Evolutionary conservation across 441 rosid genomes (phyloP), one percentile per base, ranked within the genome.

Genomic region (Pelargonium cotyledonis): DNA sequence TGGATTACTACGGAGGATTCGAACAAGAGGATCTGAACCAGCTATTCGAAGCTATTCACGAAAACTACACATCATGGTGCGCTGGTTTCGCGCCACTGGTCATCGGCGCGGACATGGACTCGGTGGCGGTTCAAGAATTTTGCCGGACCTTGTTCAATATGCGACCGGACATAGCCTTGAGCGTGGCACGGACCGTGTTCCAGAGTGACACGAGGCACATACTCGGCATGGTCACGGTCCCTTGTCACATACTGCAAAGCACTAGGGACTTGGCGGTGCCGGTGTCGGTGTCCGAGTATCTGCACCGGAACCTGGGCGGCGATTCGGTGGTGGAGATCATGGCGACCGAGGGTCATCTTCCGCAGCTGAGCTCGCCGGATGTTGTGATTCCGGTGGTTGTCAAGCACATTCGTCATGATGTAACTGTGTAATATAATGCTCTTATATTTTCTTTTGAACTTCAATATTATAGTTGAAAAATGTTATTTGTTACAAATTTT

Each of bases 61-160:
- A 83, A 19, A 88, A 88, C 55, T 86, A 84, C 65, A 83, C 83
- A 68, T 90, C 90, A 0, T 88, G 90, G 90, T 90, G 82, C 21
- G 75, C 78, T 9, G 99, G 97, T 5, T 94, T 91, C 44, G 97
- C 99, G 0, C 97, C 99, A 5, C 73, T 94, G 5, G 84, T 82
- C 0, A 85, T 94, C 0, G 97, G 99, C 0, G 97, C 96, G 1
- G 99, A 94, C 86, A 71, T 94, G 86, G 97, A 89, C 53, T 88
- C 94, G 0, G 76, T 82, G 63, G 95, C 96, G 7, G 92, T 91
- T 44, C 99, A 91, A 74, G 99, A 94, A 79, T 94, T 89, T 69
- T 86, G 97, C 74, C 86, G 99, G 14, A 91, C 97, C 4, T 83
- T 91, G 0, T 91, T 89, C 92, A 94, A 94, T 80, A 91, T 94